These are phyloP conservation scores for Penicillium occitanis DNA, from an alignment of 2,329 filamentous ascomycete genomes.

Conservation along the genomic window DNA sequence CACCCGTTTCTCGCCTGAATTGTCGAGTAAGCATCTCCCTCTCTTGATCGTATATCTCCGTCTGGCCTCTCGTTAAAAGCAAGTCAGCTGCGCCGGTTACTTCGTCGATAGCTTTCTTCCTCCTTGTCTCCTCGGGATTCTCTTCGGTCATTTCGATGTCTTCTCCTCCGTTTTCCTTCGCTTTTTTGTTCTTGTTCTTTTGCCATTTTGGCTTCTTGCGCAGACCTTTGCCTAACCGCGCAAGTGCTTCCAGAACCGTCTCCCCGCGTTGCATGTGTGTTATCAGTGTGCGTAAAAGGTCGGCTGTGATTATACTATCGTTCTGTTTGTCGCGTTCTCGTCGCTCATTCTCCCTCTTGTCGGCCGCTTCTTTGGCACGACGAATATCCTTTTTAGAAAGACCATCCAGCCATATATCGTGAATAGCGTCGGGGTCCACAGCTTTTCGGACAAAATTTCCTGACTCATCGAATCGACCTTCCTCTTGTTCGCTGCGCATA, in stretches of 20 bases:
- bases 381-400: slow-evolving; percentile 92
- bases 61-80: slow-evolving; percentile 75
- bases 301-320: slow-evolving; percentile 70
- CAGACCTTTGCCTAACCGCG: slow-evolving; percentile 70
- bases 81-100: slow-evolving; percentile 90
- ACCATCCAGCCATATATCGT: slow-evolving; percentile 91
- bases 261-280: slow-evolving; percentile 73
- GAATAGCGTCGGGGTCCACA: slow-evolving; percentile 79
- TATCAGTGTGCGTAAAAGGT: slow-evolving; percentile 73
- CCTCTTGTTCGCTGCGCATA: slow-evolving; percentile 83
- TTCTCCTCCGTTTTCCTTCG: slow-evolving; percentile 44
- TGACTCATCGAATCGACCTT: slow-evolving; percentile 84
- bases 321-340: slow-evolving; percentile 70
- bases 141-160: slow-evolving; percentile 72
- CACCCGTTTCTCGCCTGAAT: slow-evolving; percentile 80
- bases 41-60: slow-evolving; percentile 89
- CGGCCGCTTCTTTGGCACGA: slow-evolving; percentile 79
- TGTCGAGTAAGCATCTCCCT: slow-evolving; percentile 79
- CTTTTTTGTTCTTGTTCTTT: slow-evolving; percentile 51
- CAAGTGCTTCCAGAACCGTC: slow-evolving; percentile 83
- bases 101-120: slow-evolving; percentile 72
- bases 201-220: slow-evolving; percentile 61
- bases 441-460: slow-evolving; percentile 93
- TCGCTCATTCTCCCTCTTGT: slow-evolving; percentile 76
- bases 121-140: slow-evolving; percentile 66